phyloP scores from a whole-genome alignment of 768 basidiomycete genomes.

The Lactifluus volemus region DNA sequence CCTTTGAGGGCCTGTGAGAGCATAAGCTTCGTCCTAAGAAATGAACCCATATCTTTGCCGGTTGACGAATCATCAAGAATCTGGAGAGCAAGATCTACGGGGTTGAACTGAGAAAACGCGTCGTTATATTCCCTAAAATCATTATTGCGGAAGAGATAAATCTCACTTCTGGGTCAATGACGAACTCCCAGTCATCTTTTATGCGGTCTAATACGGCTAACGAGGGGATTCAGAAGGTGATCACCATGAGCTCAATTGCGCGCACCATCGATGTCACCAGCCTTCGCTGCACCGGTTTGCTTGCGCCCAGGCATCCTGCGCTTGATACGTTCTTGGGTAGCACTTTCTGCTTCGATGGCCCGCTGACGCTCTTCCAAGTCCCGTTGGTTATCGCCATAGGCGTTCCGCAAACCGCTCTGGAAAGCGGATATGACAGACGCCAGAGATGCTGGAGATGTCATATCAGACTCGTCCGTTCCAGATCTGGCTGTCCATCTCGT shows the following conservation, averaged over 20 bases:
- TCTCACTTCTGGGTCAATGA: constrained; percentile 71
- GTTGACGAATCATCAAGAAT: constrained; percentile 69
- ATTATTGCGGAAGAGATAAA: neutral
- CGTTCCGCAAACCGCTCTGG: constrained; percentile 50
- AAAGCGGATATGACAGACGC: constrained; percentile 60
- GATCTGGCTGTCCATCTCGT: neutral
- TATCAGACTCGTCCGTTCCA: constrained; percentile 14
- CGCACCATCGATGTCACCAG: constrained; percentile 80
- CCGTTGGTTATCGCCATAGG: constrained; percentile 45
- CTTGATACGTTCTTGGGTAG: constrained; percentile 59
- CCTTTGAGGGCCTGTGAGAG: constrained; percentile 76
- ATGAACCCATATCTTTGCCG: constrained; percentile 70
- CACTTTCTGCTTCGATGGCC: constrained; percentile 55
- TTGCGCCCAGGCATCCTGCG: constrained; percentile 56
- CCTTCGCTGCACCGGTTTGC: constrained; percentile 44
- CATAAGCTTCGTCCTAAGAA: constrained; percentile 65
- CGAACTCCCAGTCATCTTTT: constrained; percentile 84
- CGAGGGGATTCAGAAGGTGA: neutral
- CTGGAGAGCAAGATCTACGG: constrained; percentile 86
- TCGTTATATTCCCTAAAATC: constrained; percentile 5
- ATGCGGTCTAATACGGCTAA: constrained; percentile 80
- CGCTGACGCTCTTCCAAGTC: constrained; percentile 41
- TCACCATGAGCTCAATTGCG: neutral
- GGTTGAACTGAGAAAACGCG: constrained; percentile 63
- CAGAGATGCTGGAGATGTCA: constrained; percentile 14